phyloP scores from a whole-genome alignment of 1,139 yeast species.

The Debaryomycetaceae sp. region DNA sequence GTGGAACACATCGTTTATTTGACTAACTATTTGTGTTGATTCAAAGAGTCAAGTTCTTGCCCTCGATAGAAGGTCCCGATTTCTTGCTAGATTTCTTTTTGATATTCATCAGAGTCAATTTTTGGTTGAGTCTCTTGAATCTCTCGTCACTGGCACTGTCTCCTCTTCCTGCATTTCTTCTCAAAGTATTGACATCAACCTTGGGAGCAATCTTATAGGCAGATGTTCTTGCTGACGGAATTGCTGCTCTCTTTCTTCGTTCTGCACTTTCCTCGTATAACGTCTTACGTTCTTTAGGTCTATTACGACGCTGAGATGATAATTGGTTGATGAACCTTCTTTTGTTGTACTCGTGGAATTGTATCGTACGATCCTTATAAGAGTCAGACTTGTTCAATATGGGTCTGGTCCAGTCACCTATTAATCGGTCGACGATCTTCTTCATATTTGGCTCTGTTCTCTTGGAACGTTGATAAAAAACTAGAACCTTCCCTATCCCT shows the following conservation, averaged over 20 bases:
- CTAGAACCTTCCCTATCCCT: slow-evolving; percentile 89
- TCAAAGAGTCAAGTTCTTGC: slow-evolving; percentile 55
- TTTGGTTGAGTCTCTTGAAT: slow-evolving; percentile 66
- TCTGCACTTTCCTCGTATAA: slow-evolving; percentile 90
- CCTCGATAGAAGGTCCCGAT: slow-evolving; percentile 78
- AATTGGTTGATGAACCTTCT: slow-evolving; percentile 48
- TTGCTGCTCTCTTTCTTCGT: slow-evolving; percentile 89
- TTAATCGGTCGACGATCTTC: slow-evolving; percentile 82
- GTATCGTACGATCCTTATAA: slow-evolving; percentile 81
- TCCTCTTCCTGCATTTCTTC: slow-evolving; percentile 34
- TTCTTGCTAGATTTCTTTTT: slow-evolving; percentile 51
- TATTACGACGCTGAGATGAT: slow-evolving; percentile 30
- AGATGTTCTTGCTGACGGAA: slow-evolving; percentile 83
- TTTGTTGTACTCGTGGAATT: slow-evolving; percentile 68
- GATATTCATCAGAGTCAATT: slow-evolving; percentile 45
- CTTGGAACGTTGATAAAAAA: slow-evolving; percentile 89
- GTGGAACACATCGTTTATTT: background rate
- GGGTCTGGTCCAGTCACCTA: slow-evolving; percentile 98
- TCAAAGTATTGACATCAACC: slow-evolving; percentile 49
- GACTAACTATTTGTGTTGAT: background rate
- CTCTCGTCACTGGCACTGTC: slow-evolving; percentile 71
- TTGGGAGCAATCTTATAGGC: slow-evolving; percentile 91
- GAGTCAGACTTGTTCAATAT: slow-evolving; percentile 94
- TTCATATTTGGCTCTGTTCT: slow-evolving; percentile 85
- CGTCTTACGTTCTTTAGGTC: slow-evolving; percentile 46